Evolutionary conservation across 2,329 filamentous ascomycete genomes (phyloP).

Genomic region (Alternaria solani): DNA sequence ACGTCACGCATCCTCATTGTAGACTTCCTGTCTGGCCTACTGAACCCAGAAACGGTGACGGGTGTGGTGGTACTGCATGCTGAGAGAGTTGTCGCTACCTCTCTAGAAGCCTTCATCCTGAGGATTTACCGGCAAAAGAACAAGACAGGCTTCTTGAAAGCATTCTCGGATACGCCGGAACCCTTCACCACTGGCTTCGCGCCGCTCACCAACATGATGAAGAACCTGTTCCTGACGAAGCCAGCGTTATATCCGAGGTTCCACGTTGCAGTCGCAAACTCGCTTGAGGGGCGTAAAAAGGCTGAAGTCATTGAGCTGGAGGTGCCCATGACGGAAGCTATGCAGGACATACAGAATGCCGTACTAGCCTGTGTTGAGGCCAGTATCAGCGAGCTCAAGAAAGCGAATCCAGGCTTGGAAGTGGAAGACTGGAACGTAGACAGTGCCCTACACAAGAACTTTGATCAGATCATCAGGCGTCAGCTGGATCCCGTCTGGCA

Average conservation of each 20-base stretch:
- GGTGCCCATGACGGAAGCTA: constrained; percentile 92
- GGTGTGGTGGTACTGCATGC: constrained; percentile 89
- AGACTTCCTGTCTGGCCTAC: constrained; percentile 83
- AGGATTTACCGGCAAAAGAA: constrained; percentile 95
- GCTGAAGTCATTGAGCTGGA: constrained; percentile 97
- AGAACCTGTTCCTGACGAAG: constrained; percentile 88
- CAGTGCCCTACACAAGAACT: constrained; percentile 89
- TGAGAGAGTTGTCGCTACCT: constrained; percentile 84
- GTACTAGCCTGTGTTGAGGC: constrained; percentile 96
- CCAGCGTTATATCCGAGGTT: constrained; percentile 92
- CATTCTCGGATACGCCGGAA: constrained; percentile 92
- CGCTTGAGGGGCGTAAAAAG: constrained; percentile 88
- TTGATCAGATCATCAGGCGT: constrained; percentile 85
- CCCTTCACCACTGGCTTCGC: constrained; percentile 89
- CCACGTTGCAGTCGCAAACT: constrained; percentile 87
- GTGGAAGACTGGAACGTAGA: constrained; percentile 98
- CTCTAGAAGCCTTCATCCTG: constrained; percentile 92
- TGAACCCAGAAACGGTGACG: constrained; percentile 85
- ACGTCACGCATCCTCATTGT: constrained; percentile 95
- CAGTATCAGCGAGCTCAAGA: constrained; percentile 92
- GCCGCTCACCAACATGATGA: constrained; percentile 87
- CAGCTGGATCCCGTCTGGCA: constrained; percentile 98
- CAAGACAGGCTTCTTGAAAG: constrained; percentile 91
- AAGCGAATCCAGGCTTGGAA: constrained; percentile 85
- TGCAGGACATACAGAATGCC: constrained; percentile 92